phyloP scores from a whole-genome alignment of 805 yeast genomes.

The Kockiozyma suomiensis region DNA sequence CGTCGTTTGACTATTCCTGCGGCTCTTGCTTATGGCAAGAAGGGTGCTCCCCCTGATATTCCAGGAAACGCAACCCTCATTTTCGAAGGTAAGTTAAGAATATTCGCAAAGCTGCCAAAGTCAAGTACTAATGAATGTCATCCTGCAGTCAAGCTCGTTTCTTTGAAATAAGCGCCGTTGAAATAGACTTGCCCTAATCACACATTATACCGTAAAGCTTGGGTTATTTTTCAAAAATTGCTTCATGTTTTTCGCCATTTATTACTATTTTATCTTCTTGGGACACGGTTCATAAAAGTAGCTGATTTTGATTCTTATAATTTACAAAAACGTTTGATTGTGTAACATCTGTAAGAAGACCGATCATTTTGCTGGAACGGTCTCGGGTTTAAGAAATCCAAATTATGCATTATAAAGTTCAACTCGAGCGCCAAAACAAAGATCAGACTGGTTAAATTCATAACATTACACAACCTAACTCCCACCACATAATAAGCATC shows the following conservation, averaged over 20 bases:
- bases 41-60: constrained; percentile 84
- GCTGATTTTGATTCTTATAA: constrained; percentile 1
- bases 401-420: too few species aligned
- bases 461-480: too few species aligned
- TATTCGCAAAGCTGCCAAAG: background rate
- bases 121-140: background rate
- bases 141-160: constrained; percentile 17
- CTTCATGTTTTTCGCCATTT: background rate
- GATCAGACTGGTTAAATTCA: too few species aligned
- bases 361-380: too few species aligned
- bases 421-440: too few species aligned
- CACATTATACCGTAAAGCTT: too few species aligned
- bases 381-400: too few species aligned
- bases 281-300: constrained; percentile 17
- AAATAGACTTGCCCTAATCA: too few species aligned
- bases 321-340: too few species aligned
- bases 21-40: constrained; percentile 93
- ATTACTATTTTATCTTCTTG: constrained; percentile 3
- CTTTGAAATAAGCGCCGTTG: constrained; percentile 17
- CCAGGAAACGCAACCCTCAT: constrained; percentile 97
- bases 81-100: constrained; percentile 63
- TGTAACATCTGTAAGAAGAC: too few species aligned
- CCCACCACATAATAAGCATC: too few species aligned
- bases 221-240: background rate
- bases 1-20: constrained; percentile 97